Evolutionary conservation across 2,329 filamentous ascomycete genomes (phyloP).

Genomic region (Pseudogymnoascus sp.): DNA sequence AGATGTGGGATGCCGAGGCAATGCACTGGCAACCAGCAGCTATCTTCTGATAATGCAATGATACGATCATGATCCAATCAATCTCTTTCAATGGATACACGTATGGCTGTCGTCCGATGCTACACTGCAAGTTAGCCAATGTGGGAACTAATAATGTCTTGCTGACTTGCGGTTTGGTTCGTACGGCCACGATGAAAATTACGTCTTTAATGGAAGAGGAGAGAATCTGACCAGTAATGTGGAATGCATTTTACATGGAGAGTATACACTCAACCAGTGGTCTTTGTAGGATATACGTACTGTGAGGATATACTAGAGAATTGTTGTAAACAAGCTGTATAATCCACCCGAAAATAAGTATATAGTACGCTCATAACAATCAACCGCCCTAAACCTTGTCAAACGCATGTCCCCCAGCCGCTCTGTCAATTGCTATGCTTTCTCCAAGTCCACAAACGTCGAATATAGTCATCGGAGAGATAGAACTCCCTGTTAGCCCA

Average conservation of each 20-base stretch:
- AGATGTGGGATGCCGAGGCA: not conserved
- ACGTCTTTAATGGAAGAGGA: not conserved
- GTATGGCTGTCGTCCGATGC: not conserved
- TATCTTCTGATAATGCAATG: not conserved
- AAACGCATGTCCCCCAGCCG: conserved; percentile 11
- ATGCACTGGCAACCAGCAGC: not conserved
- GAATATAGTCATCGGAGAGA: conserved; percentile 11
- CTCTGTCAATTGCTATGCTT: conserved; percentile 11
- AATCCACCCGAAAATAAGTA: not conserved
- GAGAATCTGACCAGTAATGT: not conserved
- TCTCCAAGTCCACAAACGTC: conserved; percentile 12
- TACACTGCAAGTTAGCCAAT: not conserved
- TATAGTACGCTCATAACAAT: not conserved
- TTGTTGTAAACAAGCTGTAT: not conserved
- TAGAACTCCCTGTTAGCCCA: conserved; percentile 25
- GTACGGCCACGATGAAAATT: not conserved
- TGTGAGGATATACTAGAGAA: not conserved
- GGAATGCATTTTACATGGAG: not conserved
- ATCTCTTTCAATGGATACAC: not conserved
- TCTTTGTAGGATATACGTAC: not conserved
- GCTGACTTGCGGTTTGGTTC: not conserved
- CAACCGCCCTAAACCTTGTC: not conserved
- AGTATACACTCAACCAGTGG: not conserved
- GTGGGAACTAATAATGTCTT: not conserved
- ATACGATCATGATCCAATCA: not conserved